phyloP scores from a whole-genome alignment of 2,329 filamentous ascomycete genomes.

The Alternaria rosae region DNA sequence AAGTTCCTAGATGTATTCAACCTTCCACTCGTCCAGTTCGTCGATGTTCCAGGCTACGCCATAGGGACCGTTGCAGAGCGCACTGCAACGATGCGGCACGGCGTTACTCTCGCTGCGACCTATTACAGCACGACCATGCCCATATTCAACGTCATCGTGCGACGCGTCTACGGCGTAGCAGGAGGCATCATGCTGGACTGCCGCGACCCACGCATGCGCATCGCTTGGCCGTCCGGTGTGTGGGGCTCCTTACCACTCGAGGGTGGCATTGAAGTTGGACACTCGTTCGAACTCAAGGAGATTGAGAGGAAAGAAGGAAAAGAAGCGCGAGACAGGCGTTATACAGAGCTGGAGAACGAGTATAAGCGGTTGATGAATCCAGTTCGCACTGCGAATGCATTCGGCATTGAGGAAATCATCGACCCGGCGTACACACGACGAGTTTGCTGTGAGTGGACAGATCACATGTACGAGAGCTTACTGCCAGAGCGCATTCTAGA shows the following conservation, averaged over 20 bases:
- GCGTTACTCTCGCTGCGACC: slow-evolving; percentile 66
- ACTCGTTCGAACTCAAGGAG: slow-evolving; percentile 66
- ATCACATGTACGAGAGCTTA: slow-evolving; percentile 63
- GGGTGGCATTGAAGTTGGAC: slow-evolving; percentile 70
- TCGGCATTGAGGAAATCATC: slow-evolving; percentile 70
- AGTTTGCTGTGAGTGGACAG: slow-evolving; percentile 64
- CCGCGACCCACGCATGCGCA: slow-evolving; percentile 66
- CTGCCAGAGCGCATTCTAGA: slow-evolving; percentile 59
- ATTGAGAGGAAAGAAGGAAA: slow-evolving; percentile 60
- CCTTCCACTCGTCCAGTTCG: slow-evolving; percentile 68
- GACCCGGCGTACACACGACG: slow-evolving; percentile 66
- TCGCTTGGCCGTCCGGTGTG: slow-evolving; percentile 70
- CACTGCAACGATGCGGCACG: slow-evolving; percentile 70
- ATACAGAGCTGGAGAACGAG: slow-evolving; percentile 65
- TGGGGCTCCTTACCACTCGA: slow-evolving; percentile 70
- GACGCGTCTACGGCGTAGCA: slow-evolving; percentile 69
- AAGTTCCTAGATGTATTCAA: slow-evolving; percentile 73
- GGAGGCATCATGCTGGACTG: slow-evolving; percentile 70
- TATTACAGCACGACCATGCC: slow-evolving; percentile 70
- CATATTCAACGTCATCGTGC: slow-evolving; percentile 68
- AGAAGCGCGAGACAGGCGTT: slow-evolving; percentile 58
- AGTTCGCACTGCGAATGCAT: slow-evolving; percentile 68
- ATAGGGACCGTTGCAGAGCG: slow-evolving; percentile 70
- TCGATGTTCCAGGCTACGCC: slow-evolving; percentile 68
- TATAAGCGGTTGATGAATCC: slow-evolving; percentile 70